Evolutionary conservation across 305 asterid genomes (phyloP).

Genomic region (Fraxinus latifolia): DNA sequence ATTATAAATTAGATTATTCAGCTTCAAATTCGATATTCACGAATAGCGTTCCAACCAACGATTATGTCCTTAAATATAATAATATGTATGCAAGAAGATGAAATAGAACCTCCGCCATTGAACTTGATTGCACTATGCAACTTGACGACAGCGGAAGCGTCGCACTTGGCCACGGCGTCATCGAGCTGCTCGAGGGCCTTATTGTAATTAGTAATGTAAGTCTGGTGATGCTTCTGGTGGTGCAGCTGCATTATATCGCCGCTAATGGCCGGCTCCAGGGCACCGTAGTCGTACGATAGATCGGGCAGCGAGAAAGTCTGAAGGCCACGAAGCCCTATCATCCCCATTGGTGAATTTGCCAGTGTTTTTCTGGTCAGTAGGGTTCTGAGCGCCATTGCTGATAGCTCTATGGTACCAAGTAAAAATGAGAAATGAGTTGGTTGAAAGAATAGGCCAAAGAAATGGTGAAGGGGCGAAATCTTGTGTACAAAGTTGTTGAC

Average conservation of each 20-base stretch:
- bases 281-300: conserved; percentile 80
- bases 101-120: conserved; percentile 75
- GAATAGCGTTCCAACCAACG: neutral
- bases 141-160: conserved; percentile 59
- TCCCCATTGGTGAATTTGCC: conserved; percentile 30
- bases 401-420: neutral
- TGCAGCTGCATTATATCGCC: conserved; percentile 86
- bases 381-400: neutral
- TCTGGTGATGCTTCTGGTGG: conserved; percentile 89
- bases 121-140: conserved; percentile 81
- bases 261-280: conserved; percentile 72
- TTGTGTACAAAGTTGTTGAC: no score
- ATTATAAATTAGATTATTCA: neutral
- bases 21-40: neutral
- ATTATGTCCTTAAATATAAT: neutral
- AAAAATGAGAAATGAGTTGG: neutral
- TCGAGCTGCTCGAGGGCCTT: conserved; percentile 80
- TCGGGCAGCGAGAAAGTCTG: conserved; percentile 75
- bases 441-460: neutral
- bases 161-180: conserved; percentile 60
- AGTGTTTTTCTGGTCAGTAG: conserved; percentile 6
- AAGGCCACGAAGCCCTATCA: conserved; percentile 49
- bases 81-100: no score
- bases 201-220: conserved; percentile 79
- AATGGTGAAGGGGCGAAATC: no score